Percentiles rank a stretch among this genome's conserved stretches.
These are phyloP conservation scores for Trichoderma sp. DNA, from an alignment of 2,329 filamentous ascomycete species.

Conservation along the genomic window DNA sequence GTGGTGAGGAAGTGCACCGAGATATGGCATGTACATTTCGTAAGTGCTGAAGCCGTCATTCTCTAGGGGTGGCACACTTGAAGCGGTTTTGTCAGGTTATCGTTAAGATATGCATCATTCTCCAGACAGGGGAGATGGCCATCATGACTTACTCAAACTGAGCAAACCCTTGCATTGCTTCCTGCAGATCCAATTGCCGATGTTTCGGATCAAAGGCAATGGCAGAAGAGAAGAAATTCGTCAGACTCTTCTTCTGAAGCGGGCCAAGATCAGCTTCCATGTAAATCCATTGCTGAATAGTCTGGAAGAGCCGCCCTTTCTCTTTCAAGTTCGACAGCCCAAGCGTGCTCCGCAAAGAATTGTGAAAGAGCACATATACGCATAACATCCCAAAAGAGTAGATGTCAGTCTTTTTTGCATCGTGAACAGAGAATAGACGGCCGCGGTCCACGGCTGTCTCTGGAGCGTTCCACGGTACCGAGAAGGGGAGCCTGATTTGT, in stretches of 20 bases:
- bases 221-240: background rate
- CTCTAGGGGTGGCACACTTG: background rate
- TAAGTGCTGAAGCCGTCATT: background rate
- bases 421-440: background rate
- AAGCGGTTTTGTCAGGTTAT: background rate
- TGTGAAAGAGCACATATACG: background rate
- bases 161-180: background rate
- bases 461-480: background rate
- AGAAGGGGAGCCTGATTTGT: background rate
- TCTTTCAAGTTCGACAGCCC: background rate
- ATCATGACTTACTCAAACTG: background rate
- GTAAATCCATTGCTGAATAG: background rate
- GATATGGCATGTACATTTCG: background rate
- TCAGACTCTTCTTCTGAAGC: background rate
- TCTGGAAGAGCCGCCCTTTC: background rate
- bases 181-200: background rate
- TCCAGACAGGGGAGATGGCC: background rate
- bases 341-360: background rate
- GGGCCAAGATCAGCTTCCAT: background rate
- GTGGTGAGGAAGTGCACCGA: background rate
- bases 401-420: background rate
- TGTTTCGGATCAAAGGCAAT: background rate
- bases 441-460: background rate
- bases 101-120: background rate
- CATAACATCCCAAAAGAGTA: background rate